Percentiles rank a stretch among this genome's conserved stretches.
These are phyloP conservation scores for Arachis monticola DNA, from an alignment of 331 rosid genomes.

Conservation along the genomic window DNA sequence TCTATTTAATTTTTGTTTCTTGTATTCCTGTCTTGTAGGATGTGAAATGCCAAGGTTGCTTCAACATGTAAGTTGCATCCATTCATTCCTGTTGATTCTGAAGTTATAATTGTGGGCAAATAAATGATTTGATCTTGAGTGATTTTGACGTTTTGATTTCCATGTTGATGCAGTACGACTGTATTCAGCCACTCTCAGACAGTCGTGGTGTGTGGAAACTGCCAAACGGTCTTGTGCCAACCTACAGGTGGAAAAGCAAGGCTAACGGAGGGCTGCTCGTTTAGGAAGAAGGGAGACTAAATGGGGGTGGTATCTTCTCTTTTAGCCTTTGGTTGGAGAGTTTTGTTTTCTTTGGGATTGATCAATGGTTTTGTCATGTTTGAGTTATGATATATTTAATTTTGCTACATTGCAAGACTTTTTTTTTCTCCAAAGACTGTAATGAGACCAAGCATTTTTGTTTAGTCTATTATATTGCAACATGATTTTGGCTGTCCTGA, in stretches of 20 bases:
- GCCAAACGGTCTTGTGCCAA: constrained; percentile 89
- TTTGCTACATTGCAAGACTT: constrained; percentile 38
- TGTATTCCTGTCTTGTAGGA: constrained; percentile 49
- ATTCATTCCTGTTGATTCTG: not conserved
- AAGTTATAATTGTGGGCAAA: not conserved
- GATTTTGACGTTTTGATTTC: not conserved
- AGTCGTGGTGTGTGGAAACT: constrained; percentile 90
- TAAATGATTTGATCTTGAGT: not conserved
- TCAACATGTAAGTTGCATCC: constrained; percentile 72
- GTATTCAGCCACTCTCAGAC: constrained; percentile 95
- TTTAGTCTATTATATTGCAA: not conserved
- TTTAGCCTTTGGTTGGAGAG: constrained; percentile 32
- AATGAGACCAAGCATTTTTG: not conserved
- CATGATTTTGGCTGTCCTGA: not conserved
- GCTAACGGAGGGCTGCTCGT: constrained; percentile 91
- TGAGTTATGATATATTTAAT: not conserved
- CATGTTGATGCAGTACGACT: constrained; percentile 70
- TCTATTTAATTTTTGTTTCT: not conserved
- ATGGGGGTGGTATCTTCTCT: constrained; percentile 30
- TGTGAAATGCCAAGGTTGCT: constrained; percentile 91
- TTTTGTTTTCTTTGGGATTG: constrained; percentile 16
- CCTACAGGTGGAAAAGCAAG: constrained; percentile 89
- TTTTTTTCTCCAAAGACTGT: not conserved
- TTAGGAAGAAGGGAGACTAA: constrained; percentile 87
- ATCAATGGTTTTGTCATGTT: not conserved